Percentiles rank a stretch among this genome's conserved stretches.
phyloP scores from a whole-genome alignment of 345 rosid species.

The Gynandropsis gynandra region DNA sequence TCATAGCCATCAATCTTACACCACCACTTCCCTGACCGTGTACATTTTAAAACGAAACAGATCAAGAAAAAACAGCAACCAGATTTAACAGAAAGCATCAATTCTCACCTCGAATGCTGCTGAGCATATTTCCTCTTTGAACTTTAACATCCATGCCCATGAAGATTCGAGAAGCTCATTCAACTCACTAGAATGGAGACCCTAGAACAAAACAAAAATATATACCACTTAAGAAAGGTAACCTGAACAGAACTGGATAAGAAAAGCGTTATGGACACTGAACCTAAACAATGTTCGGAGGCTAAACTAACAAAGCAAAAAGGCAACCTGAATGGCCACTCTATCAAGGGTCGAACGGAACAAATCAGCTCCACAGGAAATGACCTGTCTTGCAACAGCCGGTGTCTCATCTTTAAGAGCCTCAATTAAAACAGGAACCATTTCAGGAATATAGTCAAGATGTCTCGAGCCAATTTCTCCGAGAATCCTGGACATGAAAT shows the following conservation, averaged over 20 bases:
- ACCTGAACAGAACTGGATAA: background rate
- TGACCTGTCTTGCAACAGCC: constrained; percentile 82
- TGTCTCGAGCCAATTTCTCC: constrained; percentile 76
- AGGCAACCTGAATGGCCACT: constrained; percentile 61
- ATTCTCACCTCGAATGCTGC: constrained; percentile 64
- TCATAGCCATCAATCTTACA: constrained; percentile 62
- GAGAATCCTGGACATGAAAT: constrained; percentile 47
- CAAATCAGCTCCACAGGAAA: constrained; percentile 51
- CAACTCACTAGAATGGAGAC: constrained; percentile 59
- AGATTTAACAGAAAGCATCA: constrained; percentile 13
- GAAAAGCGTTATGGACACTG: background rate
- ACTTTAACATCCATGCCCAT: constrained; percentile 73
- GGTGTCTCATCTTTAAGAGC: constrained; percentile 71
- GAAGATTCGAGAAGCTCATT: constrained; percentile 59
- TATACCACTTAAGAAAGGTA: background rate
- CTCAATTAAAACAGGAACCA: constrained; percentile 62
- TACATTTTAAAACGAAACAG: constrained; percentile 30
- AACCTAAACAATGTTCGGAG: background rate
- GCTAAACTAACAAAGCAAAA: constrained; percentile 1
- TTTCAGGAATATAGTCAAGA: constrained; percentile 61
- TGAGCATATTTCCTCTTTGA: constrained; percentile 76
- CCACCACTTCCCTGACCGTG: constrained; percentile 77
- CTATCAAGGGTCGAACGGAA: constrained; percentile 56
- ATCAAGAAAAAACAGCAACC: constrained; percentile 18
- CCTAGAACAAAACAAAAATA: constrained; percentile 41